Evolutionary conservation across 345 rosid species (phyloP), one percentile per base, ranked within the genome.

Genomic region (Citrus hindsii): DNA sequence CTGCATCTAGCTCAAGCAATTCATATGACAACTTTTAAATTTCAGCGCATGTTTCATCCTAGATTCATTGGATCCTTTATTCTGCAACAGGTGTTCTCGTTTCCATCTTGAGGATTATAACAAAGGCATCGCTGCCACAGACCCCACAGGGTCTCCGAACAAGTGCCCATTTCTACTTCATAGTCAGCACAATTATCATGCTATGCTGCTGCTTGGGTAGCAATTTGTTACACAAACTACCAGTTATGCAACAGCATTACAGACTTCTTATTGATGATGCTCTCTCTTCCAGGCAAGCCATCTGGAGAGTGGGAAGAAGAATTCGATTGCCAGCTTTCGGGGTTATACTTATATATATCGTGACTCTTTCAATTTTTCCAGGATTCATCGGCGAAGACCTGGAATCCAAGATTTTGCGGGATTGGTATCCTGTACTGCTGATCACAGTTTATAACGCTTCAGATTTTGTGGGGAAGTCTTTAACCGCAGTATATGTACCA

Each of bases 341-440:
- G 58, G 81, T 93, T 72, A 74, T 91, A 24, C 61, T 84, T n/a
- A 90, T 91, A 19, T 95, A 93, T 72, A 59, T 86, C 0, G 97
- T 95, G 69, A 95, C 96, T 0, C 89, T 92, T 14, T 92, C 96
- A 2, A 92, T 93, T 74, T 93, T 95, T 81, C 98, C 97, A 1
- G 96, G 98, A 73, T 93, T 92, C 88, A 71, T 93, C 51, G 92
- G 90, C 3, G 98, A 93, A 83, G 82, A 84, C 76, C 76, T 95
- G 66, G 65, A 81, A 75, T 95, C 98, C 25, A 30, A 81, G 70
- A 33, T 83, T 75, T 89, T 95, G 18, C 79, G 67, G 33, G 93
- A 93, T 73, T 93, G 98, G 98, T 95, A 92, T 80, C 98, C 98
- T 2, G 82, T 95, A 60, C 56, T 95, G 79, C 88, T 95, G 79